A percentile compares a stretch with the other conserved stretches of the same genome.
These are phyloP conservation scores for Solanum chiquidenum DNA, from an alignment of 257 asterid genomes.

Conservation along the genomic window DNA sequence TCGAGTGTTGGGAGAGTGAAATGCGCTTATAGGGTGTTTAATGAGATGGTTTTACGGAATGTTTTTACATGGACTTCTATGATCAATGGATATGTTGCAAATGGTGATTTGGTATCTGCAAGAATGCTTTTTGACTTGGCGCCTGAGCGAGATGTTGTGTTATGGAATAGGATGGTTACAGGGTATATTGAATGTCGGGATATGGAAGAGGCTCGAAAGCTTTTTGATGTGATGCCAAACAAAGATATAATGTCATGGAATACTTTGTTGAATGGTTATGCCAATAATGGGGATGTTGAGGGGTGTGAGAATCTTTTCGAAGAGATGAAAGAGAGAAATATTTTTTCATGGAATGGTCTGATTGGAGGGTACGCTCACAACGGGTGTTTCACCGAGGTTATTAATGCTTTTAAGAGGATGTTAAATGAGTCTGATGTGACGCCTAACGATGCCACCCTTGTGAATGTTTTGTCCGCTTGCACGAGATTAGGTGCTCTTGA, in stretches of 20 bases:
- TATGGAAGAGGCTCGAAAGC: constrained; percentile 56
- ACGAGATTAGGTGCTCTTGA: constrained; percentile 66
- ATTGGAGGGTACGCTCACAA: constrained; percentile 63
- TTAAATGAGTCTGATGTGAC: constrained; percentile 33
- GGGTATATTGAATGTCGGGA: constrained; percentile 47
- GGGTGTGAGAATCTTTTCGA: constrained; percentile 51
- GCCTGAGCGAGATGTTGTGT: constrained; percentile 61
- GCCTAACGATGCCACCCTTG: constrained; percentile 73
- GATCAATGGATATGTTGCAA: constrained; percentile 48
- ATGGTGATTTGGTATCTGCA: constrained; percentile 48
- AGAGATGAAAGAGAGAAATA: constrained; percentile 47
- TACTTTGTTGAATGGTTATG: constrained; percentile 70
- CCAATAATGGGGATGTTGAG: constrained; percentile 55
- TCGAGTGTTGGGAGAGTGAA: constrained; percentile 25
- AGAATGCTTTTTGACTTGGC: constrained; percentile 68
- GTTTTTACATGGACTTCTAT: constrained; percentile 87
- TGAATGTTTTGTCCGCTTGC: constrained; percentile 59
- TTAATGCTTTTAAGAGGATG: constrained; percentile 53
- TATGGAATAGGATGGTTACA: constrained; percentile 68
- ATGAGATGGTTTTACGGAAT: constrained; percentile 62
- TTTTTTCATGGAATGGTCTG: constrained; percentile 83
- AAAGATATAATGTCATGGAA: constrained; percentile 77
- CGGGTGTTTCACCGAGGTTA: constrained; percentile 32
- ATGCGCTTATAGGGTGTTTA: constrained; percentile 49
- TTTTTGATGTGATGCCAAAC: constrained; percentile 56